phyloP scores from a whole-genome alignment of 371 early-diverging fungal species.

The Apophysomyces variabilis region DNA sequence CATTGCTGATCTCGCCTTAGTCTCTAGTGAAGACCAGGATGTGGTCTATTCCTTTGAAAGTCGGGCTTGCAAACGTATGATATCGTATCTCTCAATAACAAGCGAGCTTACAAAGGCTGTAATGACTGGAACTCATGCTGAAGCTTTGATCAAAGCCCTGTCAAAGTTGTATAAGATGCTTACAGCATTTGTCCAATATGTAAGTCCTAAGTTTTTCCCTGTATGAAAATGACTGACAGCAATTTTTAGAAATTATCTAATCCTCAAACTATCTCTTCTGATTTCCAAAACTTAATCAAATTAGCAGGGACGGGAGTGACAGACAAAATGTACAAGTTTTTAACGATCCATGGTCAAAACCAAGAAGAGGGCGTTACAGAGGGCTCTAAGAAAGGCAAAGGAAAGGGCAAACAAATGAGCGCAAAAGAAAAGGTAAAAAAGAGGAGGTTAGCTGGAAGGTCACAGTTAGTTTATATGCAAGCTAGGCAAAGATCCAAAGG shows the following conservation, averaged over 20 bases:
- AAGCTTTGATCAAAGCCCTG: constrained; percentile 46
- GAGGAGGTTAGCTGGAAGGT: constrained; percentile 20
- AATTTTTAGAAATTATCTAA: constrained; percentile 39
- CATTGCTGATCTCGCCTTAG: not conserved
- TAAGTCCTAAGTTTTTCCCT: constrained; percentile 27
- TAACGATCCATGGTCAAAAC: constrained; percentile 49
- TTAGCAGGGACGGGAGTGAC: constrained; percentile 41
- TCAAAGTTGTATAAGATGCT: constrained; percentile 47
- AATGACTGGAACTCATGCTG: constrained; percentile 38
- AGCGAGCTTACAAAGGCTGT: constrained; percentile 40
- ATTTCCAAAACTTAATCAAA: constrained; percentile 41
- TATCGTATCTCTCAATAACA: constrained; percentile 25
- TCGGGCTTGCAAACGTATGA: constrained; percentile 31
- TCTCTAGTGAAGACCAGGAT: constrained; percentile 11
- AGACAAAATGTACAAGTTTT: constrained; percentile 53
- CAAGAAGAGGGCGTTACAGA: constrained; percentile 8
- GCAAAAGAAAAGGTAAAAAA: constrained; percentile 29
- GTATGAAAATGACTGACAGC: not conserved
- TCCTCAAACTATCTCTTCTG: constrained; percentile 29
- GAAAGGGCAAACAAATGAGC: constrained; percentile 18
- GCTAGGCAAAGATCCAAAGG: constrained; percentile 57
- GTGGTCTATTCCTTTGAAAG: constrained; percentile 32
- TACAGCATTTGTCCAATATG: constrained; percentile 50
- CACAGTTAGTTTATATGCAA: constrained; percentile 8
- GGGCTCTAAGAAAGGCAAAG: constrained; percentile 8